Conservation (phyloP, 345 rosid species). For the Crucihimalaya himalaica region DNA sequence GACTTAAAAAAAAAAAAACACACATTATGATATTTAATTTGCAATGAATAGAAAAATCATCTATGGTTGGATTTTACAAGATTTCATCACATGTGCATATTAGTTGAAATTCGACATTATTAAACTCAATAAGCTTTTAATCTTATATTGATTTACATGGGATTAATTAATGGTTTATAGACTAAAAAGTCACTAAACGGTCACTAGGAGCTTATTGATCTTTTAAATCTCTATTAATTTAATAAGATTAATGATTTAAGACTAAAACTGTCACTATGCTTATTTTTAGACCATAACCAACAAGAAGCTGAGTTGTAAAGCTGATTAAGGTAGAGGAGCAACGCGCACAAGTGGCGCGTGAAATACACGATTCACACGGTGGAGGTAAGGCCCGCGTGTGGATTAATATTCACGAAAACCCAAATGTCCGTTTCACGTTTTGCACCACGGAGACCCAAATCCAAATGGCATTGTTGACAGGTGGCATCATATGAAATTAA, state of each 20-base stretch:
- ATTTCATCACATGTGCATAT: background rate
- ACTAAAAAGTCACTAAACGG: background rate
- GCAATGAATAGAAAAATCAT: slow-evolving; percentile 12
- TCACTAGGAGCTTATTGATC: background rate
- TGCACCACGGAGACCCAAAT: slow-evolving; percentile 28
- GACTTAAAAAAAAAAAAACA: background rate
- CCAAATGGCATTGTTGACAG: slow-evolving; percentile 4
- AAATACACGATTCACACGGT: background rate
- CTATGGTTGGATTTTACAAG: background rate
- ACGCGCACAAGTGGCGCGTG: slow-evolving; percentile 2
- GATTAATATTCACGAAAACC: slow-evolving; percentile 13
- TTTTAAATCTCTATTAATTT: background rate
- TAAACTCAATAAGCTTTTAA: background rate
- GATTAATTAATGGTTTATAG: background rate
- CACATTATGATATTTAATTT: background rate
- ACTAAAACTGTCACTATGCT: slow-evolving; percentile 20
- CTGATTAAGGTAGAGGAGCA: background rate
- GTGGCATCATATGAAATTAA: background rate
- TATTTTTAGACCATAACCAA: slow-evolving; percentile 8
- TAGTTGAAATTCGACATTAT: background rate
- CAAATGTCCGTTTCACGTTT: slow-evolving; percentile 35
- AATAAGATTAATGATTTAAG: background rate
- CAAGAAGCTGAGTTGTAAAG: slow-evolving; percentile 25
- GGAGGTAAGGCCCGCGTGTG: slow-evolving; percentile 9
- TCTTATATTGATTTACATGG: background rate